Conservation (phyloP, 108 stramenopile species). For the Parietichytrium sp. region DNA sequence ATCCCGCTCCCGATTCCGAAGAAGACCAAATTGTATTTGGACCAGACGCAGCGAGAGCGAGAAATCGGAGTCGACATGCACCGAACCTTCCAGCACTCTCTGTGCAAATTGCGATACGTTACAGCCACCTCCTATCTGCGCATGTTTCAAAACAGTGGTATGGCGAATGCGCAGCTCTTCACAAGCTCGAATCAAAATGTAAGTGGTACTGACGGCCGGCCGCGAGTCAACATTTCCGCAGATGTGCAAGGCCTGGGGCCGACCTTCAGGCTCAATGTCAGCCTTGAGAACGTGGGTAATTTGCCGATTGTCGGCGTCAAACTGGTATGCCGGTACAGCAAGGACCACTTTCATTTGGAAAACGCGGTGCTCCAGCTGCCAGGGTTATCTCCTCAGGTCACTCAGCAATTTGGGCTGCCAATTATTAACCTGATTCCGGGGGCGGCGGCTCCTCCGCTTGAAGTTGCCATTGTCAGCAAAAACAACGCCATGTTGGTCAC, state of each 20-base stretch:
- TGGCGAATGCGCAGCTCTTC: conserved; percentile 45
- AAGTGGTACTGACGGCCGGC: conserved; percentile 29
- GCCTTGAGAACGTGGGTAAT: conserved; percentile 47
- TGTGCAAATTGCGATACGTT: conserved; percentile 59
- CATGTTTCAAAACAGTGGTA: conserved; percentile 53
- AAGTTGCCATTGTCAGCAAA: background rate
- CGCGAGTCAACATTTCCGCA: conserved; percentile 34
- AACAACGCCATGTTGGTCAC: background rate
- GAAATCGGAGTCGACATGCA: conserved; percentile 60
- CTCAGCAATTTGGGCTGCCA: background rate
- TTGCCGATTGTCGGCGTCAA: background rate
- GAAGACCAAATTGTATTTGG: conserved; percentile 66
- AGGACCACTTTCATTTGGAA: background rate
- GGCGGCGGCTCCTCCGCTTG: background rate
- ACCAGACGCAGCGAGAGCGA: conserved; percentile 63
- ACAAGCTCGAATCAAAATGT: conserved; percentile 42
- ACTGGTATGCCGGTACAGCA: background rate
- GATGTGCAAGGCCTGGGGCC: conserved; percentile 49
- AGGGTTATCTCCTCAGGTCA: background rate
- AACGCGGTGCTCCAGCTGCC: background rate
- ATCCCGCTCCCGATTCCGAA: conserved; percentile 63
- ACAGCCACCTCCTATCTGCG: conserved; percentile 60
- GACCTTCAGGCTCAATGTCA: conserved; percentile 50
- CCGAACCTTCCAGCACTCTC: conserved; percentile 63
- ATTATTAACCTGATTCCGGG: background rate